These are phyloP conservation scores for Globisporangium splendens DNA, from an alignment of 352 stramenopile species.

Conservation along the genomic window DNA sequence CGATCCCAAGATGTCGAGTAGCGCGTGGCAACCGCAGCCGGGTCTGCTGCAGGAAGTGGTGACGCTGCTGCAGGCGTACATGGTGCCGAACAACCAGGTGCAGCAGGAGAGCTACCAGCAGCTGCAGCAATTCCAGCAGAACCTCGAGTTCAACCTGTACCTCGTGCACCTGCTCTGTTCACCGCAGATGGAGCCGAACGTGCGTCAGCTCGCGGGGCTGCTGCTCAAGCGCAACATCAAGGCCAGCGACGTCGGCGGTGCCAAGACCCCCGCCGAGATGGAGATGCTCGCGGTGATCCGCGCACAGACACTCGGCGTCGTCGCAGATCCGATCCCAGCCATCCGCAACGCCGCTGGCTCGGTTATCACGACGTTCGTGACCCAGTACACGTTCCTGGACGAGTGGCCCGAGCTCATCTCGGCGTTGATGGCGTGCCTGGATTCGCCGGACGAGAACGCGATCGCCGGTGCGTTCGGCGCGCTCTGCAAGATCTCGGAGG, in stretches of 20 bases:
- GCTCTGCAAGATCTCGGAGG: conserved; percentile 88
- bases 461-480: conserved; percentile 83
- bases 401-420: conserved; percentile 88
- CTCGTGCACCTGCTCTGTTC: conserved; percentile 81
- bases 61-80: conserved; percentile 71
- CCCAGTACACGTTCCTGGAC: conserved; percentile 84
- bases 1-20: conserved; percentile 19
- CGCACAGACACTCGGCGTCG: conserved; percentile 64
- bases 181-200: conserved; percentile 46
- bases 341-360: conserved; percentile 80
- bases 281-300: conserved; percentile 83
- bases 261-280: conserved; percentile 46
- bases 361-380: conserved; percentile 84
- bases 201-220: conserved; percentile 75
- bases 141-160: conserved; percentile 89
- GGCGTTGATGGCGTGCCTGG: conserved; percentile 52
- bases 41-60: conserved; percentile 75
- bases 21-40: conserved; percentile 75
- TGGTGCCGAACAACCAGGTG: conserved; percentile 83
- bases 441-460: conserved; percentile 55
- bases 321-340: conserved; percentile 52
- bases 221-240: conserved; percentile 89
- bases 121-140: conserved; percentile 85
- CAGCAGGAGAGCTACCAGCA: conserved; percentile 80
- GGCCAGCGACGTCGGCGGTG: conserved; percentile 50